Evolutionary conservation across 2,329 filamentous ascomycete genomes (phyloP), one percentile per base, ranked within the genome.

Genomic region (Leptoxyphium fumago): DNA sequence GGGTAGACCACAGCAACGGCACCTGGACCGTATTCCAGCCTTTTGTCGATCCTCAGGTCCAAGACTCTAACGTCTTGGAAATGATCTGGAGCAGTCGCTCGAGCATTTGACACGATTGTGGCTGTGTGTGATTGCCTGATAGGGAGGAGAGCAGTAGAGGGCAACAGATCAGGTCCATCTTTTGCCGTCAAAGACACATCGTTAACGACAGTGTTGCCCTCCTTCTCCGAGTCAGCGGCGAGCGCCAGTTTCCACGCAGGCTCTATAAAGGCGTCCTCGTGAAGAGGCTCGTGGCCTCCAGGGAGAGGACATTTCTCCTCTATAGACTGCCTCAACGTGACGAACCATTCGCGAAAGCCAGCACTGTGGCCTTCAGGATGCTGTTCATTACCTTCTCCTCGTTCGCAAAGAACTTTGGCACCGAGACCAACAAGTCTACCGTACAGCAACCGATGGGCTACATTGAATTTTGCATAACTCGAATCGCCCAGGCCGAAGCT

Each of bases 21-120:
- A 5, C 89, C 88, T 0, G 91, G 87, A 0, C 57, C 59, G 55
- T 80, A 82, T 39, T 61, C 66, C 59, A 65, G 61, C 2, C 56
- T 51, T 39, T 55, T 58, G 2, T 63, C 53, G 10, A 69, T 63
- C 10, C 59, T 69, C 11, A 96, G 69, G 1, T 69, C 72, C n/a
- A 95, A 64, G 43, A 84, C 75, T 0, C 91, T 82, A 39, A 96
- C 89, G 65, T 98, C 91, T 66, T 98, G 91, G 80, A 86, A 95
- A 64, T 98, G 91, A 1, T 69, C 67, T 1, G 61, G 41, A 0
- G 88, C 79, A 0, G 91, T 98, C 5, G 94, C 62, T 13, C 88
- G 76, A 14, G 68, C 61, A 56, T 94, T 94, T n/a, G 64, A 60
- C 1, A 68, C 55, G 1, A 98, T 59, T 0, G 62, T 72, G 8